These are phyloP conservation scores for Aegilops speltoides DNA, from an alignment of 176 grass and related monocot species.

Conservation along the genomic window DNA sequence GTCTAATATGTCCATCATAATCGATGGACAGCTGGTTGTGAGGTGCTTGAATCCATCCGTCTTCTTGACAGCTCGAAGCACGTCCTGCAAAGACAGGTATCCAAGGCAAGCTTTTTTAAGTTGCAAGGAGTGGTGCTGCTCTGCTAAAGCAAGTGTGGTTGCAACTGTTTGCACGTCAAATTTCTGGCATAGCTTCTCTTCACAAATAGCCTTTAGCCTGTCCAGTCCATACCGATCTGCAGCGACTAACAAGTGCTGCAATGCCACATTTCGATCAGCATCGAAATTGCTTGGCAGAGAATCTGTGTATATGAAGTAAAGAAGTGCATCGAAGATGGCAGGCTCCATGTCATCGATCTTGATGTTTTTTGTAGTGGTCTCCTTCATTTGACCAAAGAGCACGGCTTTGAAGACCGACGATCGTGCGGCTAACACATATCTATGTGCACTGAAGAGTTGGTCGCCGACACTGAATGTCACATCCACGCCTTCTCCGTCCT, in stretches of 20 bases:
- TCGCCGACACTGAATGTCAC: neutral
- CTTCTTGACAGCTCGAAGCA: neutral
- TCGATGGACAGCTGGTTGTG: neutral
- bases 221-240: neutral
- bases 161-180: neutral
- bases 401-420: neutral
- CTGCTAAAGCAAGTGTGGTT: neutral
- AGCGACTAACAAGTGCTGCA: neutral
- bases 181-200: neutral
- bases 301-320: neutral
- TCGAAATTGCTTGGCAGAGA: neutral
- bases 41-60: neutral
- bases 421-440: neutral
- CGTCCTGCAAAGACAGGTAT: neutral
- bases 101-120: neutral
- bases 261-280: neutral
- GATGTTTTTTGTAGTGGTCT: neutral
- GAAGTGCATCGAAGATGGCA: neutral
- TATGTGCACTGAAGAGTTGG: neutral
- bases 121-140: neutral
- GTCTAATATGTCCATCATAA: neutral
- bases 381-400: neutral
- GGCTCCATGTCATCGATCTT: neutral
- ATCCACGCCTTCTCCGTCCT: neutral
- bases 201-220: neutral